Base-by-base conservation (phyloP, 306 rosid genomes). In the Casuarina equisetifolia region DNA sequence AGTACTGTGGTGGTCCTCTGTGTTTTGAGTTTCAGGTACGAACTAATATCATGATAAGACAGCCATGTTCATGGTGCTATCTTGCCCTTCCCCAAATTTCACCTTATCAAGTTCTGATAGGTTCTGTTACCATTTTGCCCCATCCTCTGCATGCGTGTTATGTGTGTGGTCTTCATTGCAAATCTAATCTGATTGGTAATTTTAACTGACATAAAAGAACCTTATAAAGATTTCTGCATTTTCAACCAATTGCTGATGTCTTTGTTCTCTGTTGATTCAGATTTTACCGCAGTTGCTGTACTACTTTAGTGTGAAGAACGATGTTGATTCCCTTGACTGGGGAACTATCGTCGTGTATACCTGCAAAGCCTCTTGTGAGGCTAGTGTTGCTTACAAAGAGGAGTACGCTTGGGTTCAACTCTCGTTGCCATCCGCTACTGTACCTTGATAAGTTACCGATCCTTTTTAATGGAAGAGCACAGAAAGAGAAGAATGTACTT, bases 321-420 rank as follows among this genome's bases (percentile, higher is more conserved):
- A 88, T 2, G 67, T 8, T 6, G 88, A 82, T 64, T 92, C 93
- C 59, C 81, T 92, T 66, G 95, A 88, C 73, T 92, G 95, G 95
- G 91, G 91, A 1, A 84, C 93, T 4, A 74, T 91, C 64, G 93
- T 81, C 2, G 91, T 82, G 69, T 88, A 88, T 75, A 45, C 92
- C 4, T 92, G 97, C 67, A 88, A 85, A 78, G 89, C 91, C 58
- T 90, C 95, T n/a, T 92, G 93, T 57, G 91, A 86, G 35, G 85
- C 82, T 3, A 67, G 80, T 69, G 57, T 75, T 9, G 79, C 86
- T 68, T 91, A 91, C 84, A 84, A 82, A 76, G 78, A 91, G 61
- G 94, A 91, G 82, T 88, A 43, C 78, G 91, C 88, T 68, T 92
- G 91, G 91, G 88, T 89, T 76, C 97, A 91, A 75, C 84, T 91